Evolutionary conservation across 139 green algal species (phyloP), one percentile per base, ranked within the genome.

Genomic region (Chlamydomonas sp.): DNA sequence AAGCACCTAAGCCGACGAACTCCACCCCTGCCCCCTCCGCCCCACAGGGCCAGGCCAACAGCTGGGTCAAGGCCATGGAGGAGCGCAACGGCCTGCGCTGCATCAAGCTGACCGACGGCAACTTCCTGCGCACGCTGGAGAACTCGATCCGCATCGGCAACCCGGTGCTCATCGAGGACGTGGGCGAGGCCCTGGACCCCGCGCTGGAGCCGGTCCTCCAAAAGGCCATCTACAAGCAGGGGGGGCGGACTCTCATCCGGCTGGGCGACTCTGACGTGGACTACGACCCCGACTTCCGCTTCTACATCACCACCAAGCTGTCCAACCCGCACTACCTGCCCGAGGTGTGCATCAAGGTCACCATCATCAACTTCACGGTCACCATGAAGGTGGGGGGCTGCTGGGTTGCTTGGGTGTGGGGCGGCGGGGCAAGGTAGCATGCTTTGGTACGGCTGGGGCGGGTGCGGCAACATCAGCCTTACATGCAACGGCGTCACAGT

Each of bases 321-420:
- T 63, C 95, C 85, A 98, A 98, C 90, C 96, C 96, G 58, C 95
- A 97, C 91, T 98, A 98, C 92, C 92, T 97, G 78, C 95, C 96
- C 2, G 95, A 98, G 89, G 89, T 96, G 9, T 98, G 94, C 93
- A 97, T 96, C 90, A 97, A 97, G 84, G 93, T 95, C 77, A 94
- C 90, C 68, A 88, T 98, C 83, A 95, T 98, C 88, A 98, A 98
- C 94, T 98, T 98, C 90, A 97, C 95, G 1, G 90, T 95, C 72
- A 95, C 93, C 2, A 89, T 90, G 77, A 89, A 93, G 90, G 87
- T 89, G 20, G n/a, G 76, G 8, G n/a, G 4, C 20, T 31, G 5
- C 20, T 77, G 5, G 4, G n/a, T 71, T 59, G 20, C 17, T 64
- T 18, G 31, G 31, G 31, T 49, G 31, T 49, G 31, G 31, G 31